Percentiles rank a stretch among this genome's conserved stretches.
These are phyloP conservation scores for Backusella macrospora DNA, from an alignment of 192 early-diverging fungal genomes.

Conservation along the genomic window DNA sequence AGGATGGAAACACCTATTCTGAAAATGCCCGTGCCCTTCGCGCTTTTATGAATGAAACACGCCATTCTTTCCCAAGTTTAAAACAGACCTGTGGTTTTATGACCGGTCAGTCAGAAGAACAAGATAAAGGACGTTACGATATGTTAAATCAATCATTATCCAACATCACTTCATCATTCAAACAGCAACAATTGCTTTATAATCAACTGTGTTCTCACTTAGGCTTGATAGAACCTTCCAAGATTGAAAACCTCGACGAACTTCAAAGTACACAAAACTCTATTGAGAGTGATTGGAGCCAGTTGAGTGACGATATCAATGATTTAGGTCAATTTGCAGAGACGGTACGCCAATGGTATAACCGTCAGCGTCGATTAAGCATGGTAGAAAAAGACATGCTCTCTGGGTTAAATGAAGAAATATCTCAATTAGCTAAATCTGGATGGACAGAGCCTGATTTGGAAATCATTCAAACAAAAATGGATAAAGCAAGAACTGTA, in stretches of 20 bases:
- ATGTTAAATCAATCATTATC: conserved; percentile 7
- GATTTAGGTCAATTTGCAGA: conserved; percentile 22
- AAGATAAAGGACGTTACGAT: conserved; percentile 29
- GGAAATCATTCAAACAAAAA: conserved; percentile 13
- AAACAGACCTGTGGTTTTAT: conserved; percentile 40
- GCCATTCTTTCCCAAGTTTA: conserved; percentile 21
- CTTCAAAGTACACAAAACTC: not conserved
- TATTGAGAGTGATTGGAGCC: conserved; percentile 27
- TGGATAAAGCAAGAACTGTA: not conserved
- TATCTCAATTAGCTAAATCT: not conserved
- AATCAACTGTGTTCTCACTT: conserved; percentile 20
- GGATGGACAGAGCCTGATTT: conserved; percentile 19
- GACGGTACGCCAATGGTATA: conserved; percentile 32
- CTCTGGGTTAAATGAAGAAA: conserved; percentile 8
- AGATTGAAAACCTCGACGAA: conserved; percentile 24
- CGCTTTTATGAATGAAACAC: conserved; percentile 9
- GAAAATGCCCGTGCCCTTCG: conserved; percentile 3
- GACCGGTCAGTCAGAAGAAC: conserved; percentile 32
- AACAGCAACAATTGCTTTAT: conserved; percentile 9
- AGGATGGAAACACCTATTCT: conserved; percentile 25
- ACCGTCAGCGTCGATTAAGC: conserved; percentile 30
- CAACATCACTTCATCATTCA: not conserved
- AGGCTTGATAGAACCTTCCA: conserved; percentile 15
- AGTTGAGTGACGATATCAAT: conserved; percentile 17
- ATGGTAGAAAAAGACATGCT: conserved; percentile 23